Evolutionary conservation across 805 yeast genomes (phyloP).

Genomic region (Yamadazyma paraphyllophila): DNA sequence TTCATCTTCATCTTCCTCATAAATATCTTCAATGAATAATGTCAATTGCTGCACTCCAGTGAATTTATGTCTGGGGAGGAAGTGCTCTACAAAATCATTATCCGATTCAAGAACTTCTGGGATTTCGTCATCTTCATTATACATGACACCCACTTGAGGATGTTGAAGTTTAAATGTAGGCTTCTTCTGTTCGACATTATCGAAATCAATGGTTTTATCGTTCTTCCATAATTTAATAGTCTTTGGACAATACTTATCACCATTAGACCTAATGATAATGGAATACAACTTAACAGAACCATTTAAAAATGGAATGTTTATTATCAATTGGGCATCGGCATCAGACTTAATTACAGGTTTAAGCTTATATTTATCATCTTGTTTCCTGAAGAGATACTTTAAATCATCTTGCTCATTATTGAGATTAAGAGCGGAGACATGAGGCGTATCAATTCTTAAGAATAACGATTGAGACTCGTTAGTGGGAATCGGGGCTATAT

Average conservation of each 20-base stretch:
- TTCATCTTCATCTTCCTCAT: conserved; percentile 46
- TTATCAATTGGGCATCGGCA: conserved; percentile 75
- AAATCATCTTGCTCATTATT: conserved; percentile 50
- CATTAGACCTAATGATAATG: conserved; percentile 63
- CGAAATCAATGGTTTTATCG: conserved; percentile 68
- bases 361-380: conserved; percentile 48
- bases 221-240: conserved; percentile 73
- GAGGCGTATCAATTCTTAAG: conserved; percentile 56
- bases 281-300: conserved; percentile 74
- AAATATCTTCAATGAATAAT: conserved; percentile 63
- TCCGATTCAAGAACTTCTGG: conserved; percentile 32
- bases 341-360: conserved; percentile 59
- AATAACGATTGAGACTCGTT: conserved; percentile 64
- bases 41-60: conserved; percentile 68
- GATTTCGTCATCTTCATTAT: conserved; percentile 42
- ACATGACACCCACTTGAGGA: conserved; percentile 57
- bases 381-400: conserved; percentile 50
- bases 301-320: conserved; percentile 73
- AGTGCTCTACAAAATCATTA: conserved; percentile 75
- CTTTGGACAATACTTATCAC: conserved; percentile 64
- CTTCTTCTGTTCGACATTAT: conserved; percentile 47
- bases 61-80: conserved; percentile 70
- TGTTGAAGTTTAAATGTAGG: conserved; percentile 56
- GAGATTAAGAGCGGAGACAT: conserved; percentile 63
- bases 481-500: conserved; percentile 69